A percentile compares a stretch with the other conserved stretches of the same genome.
Conservation (phyloP, 768 basidiomycete genomes). For the Tylopilus sp. region DNA sequence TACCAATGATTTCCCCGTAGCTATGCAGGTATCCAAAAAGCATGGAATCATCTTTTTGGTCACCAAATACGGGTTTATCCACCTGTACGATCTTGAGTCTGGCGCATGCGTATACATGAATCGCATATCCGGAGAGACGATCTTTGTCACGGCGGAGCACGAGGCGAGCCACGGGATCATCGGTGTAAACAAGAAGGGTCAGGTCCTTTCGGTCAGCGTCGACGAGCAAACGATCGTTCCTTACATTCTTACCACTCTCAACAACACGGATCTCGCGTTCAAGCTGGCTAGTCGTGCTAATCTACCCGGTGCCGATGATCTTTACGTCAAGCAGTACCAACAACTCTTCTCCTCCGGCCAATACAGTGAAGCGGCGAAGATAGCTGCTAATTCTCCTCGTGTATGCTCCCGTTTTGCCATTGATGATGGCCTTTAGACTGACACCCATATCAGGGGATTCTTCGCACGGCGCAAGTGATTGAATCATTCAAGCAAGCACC, state of each 20-base stretch:
- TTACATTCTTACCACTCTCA: conserved; percentile 88
- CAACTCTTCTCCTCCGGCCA: conserved; percentile 86
- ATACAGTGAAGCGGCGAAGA: conserved; percentile 91
- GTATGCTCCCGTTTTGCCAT: conserved; percentile 39
- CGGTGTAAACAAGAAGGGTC: conserved; percentile 99
- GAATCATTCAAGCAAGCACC: conserved; percentile 97
- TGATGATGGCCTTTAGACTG: neutral
- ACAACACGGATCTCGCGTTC: conserved; percentile 97
- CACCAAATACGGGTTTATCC: conserved; percentile 99
- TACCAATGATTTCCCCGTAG: conserved; percentile 97
- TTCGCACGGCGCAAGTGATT: conserved; percentile 92
- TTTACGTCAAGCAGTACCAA: conserved; percentile 93
- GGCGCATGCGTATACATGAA: conserved; percentile 99
- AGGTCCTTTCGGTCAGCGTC: conserved; percentile 93
- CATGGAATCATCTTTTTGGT: conserved; percentile 97
- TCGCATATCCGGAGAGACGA: conserved; percentile 98
- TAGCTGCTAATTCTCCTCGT: conserved; percentile 95
- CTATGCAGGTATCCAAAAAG: conserved; percentile 97
- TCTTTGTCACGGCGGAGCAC: conserved; percentile 97
- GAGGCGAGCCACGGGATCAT: conserved; percentile 94
- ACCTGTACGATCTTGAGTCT: conserved; percentile 96
- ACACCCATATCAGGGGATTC: conserved; percentile 62
- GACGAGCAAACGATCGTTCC: conserved; percentile 96
- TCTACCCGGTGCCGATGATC: conserved; percentile 94
- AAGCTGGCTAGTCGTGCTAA: conserved; percentile 96